Conservation (phyloP, 371 early-diverging fungal species). For the Rhizopus arrhizus region DNA sequence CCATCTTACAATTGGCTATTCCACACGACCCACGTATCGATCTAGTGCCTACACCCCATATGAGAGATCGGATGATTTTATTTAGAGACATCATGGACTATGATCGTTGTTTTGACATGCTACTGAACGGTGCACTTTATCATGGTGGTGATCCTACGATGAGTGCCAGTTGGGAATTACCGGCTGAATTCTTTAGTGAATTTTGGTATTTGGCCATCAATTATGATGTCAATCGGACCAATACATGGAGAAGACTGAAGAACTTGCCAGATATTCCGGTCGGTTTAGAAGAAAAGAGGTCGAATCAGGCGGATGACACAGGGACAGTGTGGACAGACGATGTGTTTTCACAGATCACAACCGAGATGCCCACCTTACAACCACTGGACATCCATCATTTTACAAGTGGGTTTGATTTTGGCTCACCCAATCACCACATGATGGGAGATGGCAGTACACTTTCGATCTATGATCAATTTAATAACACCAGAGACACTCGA, state of each 20-base stretch:
- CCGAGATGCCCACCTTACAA: slow-evolving; percentile 31
- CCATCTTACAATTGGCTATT: slow-evolving; percentile 47
- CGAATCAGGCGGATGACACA: neutral
- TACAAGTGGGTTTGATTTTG: slow-evolving; percentile 33
- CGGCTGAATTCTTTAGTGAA: slow-evolving; percentile 56
- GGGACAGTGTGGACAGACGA: slow-evolving; percentile 28
- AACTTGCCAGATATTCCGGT: slow-evolving; percentile 37
- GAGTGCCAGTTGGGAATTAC: slow-evolving; percentile 61
- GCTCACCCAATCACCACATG: slow-evolving; percentile 17
- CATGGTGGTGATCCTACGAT: slow-evolving; percentile 65
- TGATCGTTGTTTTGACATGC: slow-evolving; percentile 57
- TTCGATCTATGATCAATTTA: slow-evolving; percentile 30
- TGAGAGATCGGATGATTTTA: slow-evolving; percentile 64
- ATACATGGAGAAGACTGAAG: slow-evolving; percentile 42
- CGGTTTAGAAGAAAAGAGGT: neutral
- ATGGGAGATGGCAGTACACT: slow-evolving; percentile 3
- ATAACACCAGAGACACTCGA: slow-evolving; percentile 21
- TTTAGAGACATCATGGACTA: slow-evolving; percentile 59
- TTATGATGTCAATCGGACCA: slow-evolving; percentile 40
- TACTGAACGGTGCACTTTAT: slow-evolving; percentile 52
- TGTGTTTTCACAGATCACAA: slow-evolving; percentile 29
- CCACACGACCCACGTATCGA: slow-evolving; percentile 67
- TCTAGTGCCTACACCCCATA: slow-evolving; percentile 58
- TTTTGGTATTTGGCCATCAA: slow-evolving; percentile 52
- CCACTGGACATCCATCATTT: slow-evolving; percentile 28